phyloP scores from a whole-genome alignment of 2,329 filamentous ascomycete genomes.

The Paracoccidioides lutzii region DNA sequence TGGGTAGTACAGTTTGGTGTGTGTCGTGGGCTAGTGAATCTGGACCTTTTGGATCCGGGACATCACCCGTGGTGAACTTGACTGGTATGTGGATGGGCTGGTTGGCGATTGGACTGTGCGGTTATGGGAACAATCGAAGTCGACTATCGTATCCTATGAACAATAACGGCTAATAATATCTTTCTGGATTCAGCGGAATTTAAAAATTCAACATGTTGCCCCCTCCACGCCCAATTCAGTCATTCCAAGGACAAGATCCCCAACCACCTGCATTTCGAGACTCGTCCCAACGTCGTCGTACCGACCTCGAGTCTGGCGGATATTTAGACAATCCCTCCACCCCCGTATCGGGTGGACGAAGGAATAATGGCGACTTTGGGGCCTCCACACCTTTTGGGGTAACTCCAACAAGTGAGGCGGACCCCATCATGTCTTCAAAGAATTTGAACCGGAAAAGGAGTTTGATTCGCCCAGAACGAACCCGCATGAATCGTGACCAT shows the following conservation, averaged over 20 bases:
- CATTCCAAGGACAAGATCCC: slow-evolving; percentile 45
- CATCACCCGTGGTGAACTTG: background rate
- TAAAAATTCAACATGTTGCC: slow-evolving; percentile 32
- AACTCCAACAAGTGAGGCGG: slow-evolving; percentile 34
- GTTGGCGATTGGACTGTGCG: background rate
- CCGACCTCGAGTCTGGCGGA: slow-evolving; percentile 56
- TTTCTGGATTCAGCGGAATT: background rate
- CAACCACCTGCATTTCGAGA: slow-evolving; percentile 50
- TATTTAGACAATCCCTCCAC: slow-evolving; percentile 26
- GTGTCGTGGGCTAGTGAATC: background rate
- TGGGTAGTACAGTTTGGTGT: background rate
- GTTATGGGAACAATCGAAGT: background rate
- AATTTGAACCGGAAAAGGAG: slow-evolving; percentile 65
- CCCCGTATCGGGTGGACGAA: slow-evolving; percentile 26
- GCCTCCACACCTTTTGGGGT: slow-evolving; percentile 33
- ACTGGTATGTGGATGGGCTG: background rate
- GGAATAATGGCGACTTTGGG: slow-evolving; percentile 13
- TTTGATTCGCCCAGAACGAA: slow-evolving; percentile 77
- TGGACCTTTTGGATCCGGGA: background rate
- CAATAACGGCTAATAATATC: background rate
- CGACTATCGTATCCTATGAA: background rate
- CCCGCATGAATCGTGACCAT: slow-evolving; percentile 71
- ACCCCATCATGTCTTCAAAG: slow-evolving; percentile 38
- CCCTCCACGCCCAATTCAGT: slow-evolving; percentile 50
- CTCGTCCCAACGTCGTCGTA: slow-evolving; percentile 54